phyloP scores from a whole-genome alignment of 495 filamentous ascomycete species.

The Penicillium lividum region DNA sequence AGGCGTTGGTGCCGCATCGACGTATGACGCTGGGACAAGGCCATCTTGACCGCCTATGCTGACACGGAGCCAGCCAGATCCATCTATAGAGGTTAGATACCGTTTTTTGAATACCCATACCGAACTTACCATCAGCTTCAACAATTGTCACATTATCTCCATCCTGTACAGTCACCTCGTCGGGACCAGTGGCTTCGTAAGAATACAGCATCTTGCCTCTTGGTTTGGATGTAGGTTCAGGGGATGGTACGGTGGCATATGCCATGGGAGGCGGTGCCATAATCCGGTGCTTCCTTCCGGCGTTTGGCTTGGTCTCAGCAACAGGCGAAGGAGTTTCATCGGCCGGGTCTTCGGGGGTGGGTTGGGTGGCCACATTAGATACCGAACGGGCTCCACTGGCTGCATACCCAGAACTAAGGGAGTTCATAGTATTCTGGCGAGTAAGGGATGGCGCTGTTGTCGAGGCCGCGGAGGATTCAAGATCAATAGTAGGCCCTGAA shows the following conservation, averaged over 20 bases:
- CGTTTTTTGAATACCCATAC: not conserved
- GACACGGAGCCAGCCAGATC: slow-evolving; percentile 88
- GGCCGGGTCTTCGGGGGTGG: slow-evolving; percentile 32
- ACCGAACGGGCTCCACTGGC: slow-evolving; percentile 75
- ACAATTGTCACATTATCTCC: slow-evolving; percentile 73
- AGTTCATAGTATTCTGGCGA: slow-evolving; percentile 90
- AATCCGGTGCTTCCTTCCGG: slow-evolving; percentile 63
- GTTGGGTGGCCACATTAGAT: slow-evolving; percentile 53
- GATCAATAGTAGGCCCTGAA: slow-evolving; percentile 43
- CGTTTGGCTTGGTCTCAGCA: slow-evolving; percentile 39
- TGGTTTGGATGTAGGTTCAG: slow-evolving; percentile 39
- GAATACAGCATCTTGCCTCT: slow-evolving; percentile 87
- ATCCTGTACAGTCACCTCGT: slow-evolving; percentile 78
- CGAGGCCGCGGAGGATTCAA: slow-evolving; percentile 39
- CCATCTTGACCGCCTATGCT: slow-evolving; percentile 67
- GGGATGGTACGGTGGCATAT: slow-evolving; percentile 67
- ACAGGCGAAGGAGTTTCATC: slow-evolving; percentile 36
- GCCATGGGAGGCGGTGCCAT: slow-evolving; percentile 84
- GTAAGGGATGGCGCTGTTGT: slow-evolving; percentile 57
- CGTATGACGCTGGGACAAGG: slow-evolving; percentile 82
- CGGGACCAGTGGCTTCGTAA: slow-evolving; percentile 75
- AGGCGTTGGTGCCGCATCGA: slow-evolving; percentile 56
- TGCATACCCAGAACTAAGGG: slow-evolving; percentile 84
- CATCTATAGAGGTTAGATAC: slow-evolving; percentile 56
- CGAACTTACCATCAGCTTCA: slow-evolving; percentile 81